A percentile compares a stretch with the other conserved stretches of the same genome.
These are phyloP conservation scores for Nematocida sp. DNA, from an alignment of 371 early-diverging fungal species.

Conservation along the genomic window DNA sequence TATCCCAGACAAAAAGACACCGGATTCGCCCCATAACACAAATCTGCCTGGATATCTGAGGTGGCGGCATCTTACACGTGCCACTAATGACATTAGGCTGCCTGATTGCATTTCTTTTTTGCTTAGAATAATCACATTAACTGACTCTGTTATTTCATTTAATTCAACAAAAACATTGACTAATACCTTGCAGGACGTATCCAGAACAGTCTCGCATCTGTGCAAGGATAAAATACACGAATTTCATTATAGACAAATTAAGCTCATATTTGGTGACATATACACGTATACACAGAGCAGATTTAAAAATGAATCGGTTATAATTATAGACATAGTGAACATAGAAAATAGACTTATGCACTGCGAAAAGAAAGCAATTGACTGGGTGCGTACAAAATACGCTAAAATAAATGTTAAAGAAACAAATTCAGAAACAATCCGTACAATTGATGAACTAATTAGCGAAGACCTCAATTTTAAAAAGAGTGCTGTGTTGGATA, in stretches of 20 bases:
- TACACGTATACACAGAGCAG: conserved; percentile 18
- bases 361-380: conserved; percentile 45
- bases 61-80: conserved; percentile 36
- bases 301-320: background rate
- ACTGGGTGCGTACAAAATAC: conserved; percentile 22
- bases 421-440: background rate
- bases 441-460: conserved; percentile 15
- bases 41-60: conserved; percentile 43
- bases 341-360: conserved; percentile 37
- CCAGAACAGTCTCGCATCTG: conserved; percentile 31
- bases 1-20: background rate
- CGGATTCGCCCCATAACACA: background rate
- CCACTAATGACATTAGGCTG: background rate
- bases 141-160: conserved; percentile 56
- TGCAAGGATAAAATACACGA: conserved; percentile 7
- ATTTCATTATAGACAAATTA: conserved; percentile 40
- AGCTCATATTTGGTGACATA: conserved; percentile 34
- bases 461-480: conserved; percentile 4
- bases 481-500: background rate
- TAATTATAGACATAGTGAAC: conserved; percentile 12
- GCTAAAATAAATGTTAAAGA: background rate
- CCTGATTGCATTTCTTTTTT: conserved; percentile 38
- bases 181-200: conserved; percentile 30
- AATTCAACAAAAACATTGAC: conserved; percentile 44
- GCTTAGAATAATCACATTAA: conserved; percentile 38